Evolutionary conservation across 139 green algal genomes (phyloP).

Genomic region (Chlorella sp.): DNA sequence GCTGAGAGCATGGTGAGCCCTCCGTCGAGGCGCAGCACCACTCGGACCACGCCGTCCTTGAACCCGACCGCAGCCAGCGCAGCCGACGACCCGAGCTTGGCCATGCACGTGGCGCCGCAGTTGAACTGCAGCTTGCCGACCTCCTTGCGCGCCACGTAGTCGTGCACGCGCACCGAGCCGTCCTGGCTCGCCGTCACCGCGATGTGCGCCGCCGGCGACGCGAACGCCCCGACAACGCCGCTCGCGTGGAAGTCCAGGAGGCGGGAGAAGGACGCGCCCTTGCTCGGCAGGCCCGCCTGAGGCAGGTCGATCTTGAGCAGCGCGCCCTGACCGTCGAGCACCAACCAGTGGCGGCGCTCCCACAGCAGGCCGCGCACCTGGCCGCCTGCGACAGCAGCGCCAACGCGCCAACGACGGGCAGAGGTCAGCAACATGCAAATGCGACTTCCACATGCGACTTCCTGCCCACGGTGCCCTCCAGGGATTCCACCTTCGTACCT

Average conservation of each 20-base stretch:
- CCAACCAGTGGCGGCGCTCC: slow-evolving; percentile 48
- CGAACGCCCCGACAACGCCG: slow-evolving; percentile 35
- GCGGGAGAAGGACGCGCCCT: neutral
- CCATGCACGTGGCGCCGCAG: no score
- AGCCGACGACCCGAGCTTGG: no score
- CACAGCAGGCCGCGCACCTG: slow-evolving; percentile 36
- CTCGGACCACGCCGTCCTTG: neutral
- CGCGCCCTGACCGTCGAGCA: slow-evolving; percentile 38
- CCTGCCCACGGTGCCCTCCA: no score
- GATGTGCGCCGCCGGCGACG: slow-evolving; percentile 31
- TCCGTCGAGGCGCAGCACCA: neutral
- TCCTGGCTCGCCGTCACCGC: slow-evolving; percentile 45
- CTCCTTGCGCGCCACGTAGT: slow-evolving; percentile 34
- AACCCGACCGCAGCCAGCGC: neutral
- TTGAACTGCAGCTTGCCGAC: slow-evolving; percentile 57
- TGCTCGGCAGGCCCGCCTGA: neutral
- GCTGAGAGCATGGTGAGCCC: neutral
- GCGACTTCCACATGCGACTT: no score
- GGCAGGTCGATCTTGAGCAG: slow-evolving; percentile 36
- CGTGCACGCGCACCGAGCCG: slow-evolving; percentile 44
- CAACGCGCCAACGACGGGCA: no score
- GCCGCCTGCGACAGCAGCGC: slow-evolving; percentile 8
- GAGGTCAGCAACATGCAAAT: no score
- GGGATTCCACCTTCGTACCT: no score
- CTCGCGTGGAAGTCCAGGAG: slow-evolving; percentile 44